Base-by-base conservation (phyloP, 2,329 filamentous ascomycete species). In the Acrocalymma vagum region DNA sequence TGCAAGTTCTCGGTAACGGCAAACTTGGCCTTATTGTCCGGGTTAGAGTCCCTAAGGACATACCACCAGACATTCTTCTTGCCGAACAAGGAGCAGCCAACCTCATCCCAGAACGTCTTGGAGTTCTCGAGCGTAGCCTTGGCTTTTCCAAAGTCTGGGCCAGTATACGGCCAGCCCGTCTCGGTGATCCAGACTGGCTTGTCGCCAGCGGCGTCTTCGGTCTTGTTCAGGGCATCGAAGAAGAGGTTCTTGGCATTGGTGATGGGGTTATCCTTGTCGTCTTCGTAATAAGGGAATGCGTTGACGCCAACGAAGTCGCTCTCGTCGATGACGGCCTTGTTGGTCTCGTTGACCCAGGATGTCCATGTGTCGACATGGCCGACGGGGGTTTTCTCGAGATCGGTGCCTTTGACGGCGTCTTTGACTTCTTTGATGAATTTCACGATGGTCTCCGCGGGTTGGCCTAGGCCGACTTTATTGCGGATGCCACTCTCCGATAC, bases 401-500 rank as follows among this genome's bases (percentile, higher is more conserved):
- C 63, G 5, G 87, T 90, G 50, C 80, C 80, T 16, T 79, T 66
- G 61, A 94, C 80, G 50, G 79, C 75, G 35, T 55, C 53, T 23
- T 62, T 60, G 10, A 65, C 59, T 25, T 61, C 55, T 42, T 67
- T 60, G 48, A 70, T 65, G 73, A 91, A 93, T 42, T 72, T 65
- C 55, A 83, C 79, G 34, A 95, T 75, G 5, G 73, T 77, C 27
- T 77, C 74, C 5, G 89, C 85, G 33, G 78, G 70, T 26, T 79
- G 75, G 50, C 90, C 90, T 22, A 80, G 69, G 40, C 84, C 82
- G 37, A 84, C 81, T 3, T 82, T 71, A 62, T 83, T 82, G 37
- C 75, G 71, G 48, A 85, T 78, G 43, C 88, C 89, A 10, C 78
- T 83, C 20, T 81, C 79, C 1, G 88, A 89, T 72, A 63, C 58